Evolutionary conservation across 768 basidiomycete genomes (phyloP), one percentile per base, ranked within the genome.

Genomic region (Mycena metata): DNA sequence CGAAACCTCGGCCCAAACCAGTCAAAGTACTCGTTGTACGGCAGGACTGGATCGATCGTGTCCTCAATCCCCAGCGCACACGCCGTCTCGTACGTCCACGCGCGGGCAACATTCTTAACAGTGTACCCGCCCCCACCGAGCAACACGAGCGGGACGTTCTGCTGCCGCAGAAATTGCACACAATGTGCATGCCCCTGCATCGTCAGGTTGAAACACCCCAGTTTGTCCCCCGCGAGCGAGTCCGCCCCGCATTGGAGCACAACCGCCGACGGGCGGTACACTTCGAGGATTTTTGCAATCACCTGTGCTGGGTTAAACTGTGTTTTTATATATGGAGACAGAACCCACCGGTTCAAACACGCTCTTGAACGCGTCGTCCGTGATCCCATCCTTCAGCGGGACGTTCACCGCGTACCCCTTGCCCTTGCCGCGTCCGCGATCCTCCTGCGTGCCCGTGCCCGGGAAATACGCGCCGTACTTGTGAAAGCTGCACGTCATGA

Each of bases 111-210:
- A 75, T 99, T 99, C 79, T 96, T 95, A 47, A 97, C 92, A 0
- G 97, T 99, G 79, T 99, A 99, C 3, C 97, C 97, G 17, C 97
- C 97, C 2, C 97, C 97, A 33, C 97, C 97, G 4, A 99, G 86
- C 42, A 98, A 85, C 72, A 99, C 94, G 52, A 96, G 84, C 0
- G 97, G 97, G 39, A 98, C 82, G 70, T 92, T 90, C 76, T 93
- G 90, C 67, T 87, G 85, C 59, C 94, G 89, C 59, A 99, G 84
- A 76, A 93, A 98, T 68, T 91, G 88, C 21, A 96, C 95, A 74
- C 95, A 98, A 71, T 91, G 89, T 10, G 95, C 95, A 78, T 99
- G 98, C 0, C 97, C 97, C 57, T 95, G 85, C 93, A 99, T 96
- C 2, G 94, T 94, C 56, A 99, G 78, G 79, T 99, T 99, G 85